Evolutionary conservation across 352 stramenopile genomes (phyloP), one percentile per base, ranked within the genome.

Genomic region (Globisporangium alternatum): DNA sequence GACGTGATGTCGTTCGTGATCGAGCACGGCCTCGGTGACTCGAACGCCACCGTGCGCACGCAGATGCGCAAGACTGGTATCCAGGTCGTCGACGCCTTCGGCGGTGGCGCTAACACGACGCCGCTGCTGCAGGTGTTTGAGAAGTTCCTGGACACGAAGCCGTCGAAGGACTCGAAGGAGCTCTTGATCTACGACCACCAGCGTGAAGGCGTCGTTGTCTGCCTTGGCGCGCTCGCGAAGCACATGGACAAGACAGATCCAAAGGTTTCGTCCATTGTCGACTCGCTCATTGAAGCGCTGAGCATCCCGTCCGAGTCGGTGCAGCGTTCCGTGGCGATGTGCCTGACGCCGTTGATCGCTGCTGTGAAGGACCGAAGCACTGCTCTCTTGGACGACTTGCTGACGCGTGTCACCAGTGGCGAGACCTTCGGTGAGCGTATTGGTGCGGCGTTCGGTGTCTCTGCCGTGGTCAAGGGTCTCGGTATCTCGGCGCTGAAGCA

Each of bases 401-500:
- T 97, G 2, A 80, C 75, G 12, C 78, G 80, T 52, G 77, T 91
- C 15, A 95, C 86, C 35, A 77, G 69, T 49, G 75, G 86, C 17
- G 87, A 91, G 65, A 95, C 81, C 44, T 97, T 96, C 43, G 86
- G 86, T n/a, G 83, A 93, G 57, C 86, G 90, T 47, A 95, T 89
- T 70, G 98, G 98, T 48, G 97, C 96, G 43, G 97, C 98, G 1
- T 98, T 98, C 56, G 98, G 98, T 63, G 88, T 99, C 56, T 98
- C 97, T 28, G 97, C 97, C 39, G 89, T 98, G n/a, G 91, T 99
- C 1, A 99, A 99, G 83, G 98, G 98, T 5, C 93, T 99, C 69
- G 98, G 98, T 65, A 99, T 99, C 66, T 95, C 95, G 45, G 87
- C 93, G 43, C 78, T 99, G 12, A 99, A 99, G 75, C 96, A 98